Conservation (phyloP, 164 flowering plant genomes). For the Cinnamomum chago region DNA sequence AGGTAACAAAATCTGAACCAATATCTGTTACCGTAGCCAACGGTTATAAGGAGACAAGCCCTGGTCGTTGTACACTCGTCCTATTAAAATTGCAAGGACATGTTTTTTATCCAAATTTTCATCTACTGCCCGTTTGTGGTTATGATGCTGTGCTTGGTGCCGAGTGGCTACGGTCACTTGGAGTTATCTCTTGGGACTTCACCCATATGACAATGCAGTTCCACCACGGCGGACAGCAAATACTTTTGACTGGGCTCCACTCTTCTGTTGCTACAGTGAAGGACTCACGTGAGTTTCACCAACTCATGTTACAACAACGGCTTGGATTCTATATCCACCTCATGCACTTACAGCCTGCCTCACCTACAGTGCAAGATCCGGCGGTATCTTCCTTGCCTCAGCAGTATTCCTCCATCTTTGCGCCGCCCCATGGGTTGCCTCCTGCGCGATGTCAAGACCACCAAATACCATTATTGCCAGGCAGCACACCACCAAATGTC, state of each 20-base stretch:
- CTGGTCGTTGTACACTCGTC: neutral
- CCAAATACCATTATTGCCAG: neutral
- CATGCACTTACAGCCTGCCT: neutral
- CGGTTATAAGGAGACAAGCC: too few relatives aligned
- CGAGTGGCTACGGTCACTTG: neutral
- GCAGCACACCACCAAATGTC: neutral
- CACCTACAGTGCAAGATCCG: too few relatives aligned
- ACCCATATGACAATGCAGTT: neutral
- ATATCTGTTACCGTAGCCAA: neutral
- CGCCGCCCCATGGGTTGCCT: neutral
- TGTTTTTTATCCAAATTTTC: neutral
- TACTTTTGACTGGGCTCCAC: too few relatives aligned
- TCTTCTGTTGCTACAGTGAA: too few relatives aligned
- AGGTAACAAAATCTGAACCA: neutral
- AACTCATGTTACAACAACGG: neutral
- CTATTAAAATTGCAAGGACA: neutral
- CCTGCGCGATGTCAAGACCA: neutral
- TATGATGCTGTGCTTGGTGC: neutral
- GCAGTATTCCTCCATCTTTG: neutral
- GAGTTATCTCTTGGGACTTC: neutral
- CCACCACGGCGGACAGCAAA: neutral
- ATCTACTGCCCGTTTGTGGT: neutral
- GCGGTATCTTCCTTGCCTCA: neutral
- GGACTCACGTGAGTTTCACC: too few relatives aligned
- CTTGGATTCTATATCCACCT: neutral